Conservation (phyloP, 148 eudicot species). For the Fagopyrum esculentum region DNA sequence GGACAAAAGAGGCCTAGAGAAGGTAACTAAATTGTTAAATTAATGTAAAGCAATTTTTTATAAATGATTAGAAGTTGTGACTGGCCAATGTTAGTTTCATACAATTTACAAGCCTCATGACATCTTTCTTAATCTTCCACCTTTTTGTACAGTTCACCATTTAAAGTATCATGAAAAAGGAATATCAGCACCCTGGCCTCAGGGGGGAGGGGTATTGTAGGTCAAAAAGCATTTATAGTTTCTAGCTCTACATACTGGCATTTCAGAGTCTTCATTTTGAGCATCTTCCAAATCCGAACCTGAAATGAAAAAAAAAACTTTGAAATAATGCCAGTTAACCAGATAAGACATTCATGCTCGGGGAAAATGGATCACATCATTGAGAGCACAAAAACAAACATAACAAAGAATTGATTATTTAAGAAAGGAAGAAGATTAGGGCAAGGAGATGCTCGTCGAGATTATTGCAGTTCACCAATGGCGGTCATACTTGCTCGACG, state of each 20-base stretch:
- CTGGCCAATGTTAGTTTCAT: background rate
- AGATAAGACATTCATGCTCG: background rate
- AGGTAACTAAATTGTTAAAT: background rate
- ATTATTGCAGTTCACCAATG: conserved; percentile 13
- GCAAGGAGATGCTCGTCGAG: background rate
- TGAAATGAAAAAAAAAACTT: conserved; percentile 23
- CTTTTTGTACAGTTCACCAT: background rate
- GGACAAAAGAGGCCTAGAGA: background rate
- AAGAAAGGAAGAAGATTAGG: background rate
- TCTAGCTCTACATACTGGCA: conserved; percentile 52
- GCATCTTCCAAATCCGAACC: conserved; percentile 94
- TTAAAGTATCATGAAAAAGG: background rate
- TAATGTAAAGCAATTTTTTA: background rate
- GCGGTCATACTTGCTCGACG: conserved; percentile 1
- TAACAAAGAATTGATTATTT: background rate
- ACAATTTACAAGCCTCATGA: background rate
- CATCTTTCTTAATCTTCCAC: background rate
- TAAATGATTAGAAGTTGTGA: background rate
- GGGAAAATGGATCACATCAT: background rate
- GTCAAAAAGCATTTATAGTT: background rate
- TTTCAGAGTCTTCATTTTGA: conserved; percentile 84
- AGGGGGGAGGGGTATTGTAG: too few relatives aligned
- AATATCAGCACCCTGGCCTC: background rate
- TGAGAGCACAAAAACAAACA: background rate
- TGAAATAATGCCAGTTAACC: background rate